phyloP scores from a whole-genome alignment of 2,329 filamentous ascomycete species.

The Fusarium azukiicola region DNA sequence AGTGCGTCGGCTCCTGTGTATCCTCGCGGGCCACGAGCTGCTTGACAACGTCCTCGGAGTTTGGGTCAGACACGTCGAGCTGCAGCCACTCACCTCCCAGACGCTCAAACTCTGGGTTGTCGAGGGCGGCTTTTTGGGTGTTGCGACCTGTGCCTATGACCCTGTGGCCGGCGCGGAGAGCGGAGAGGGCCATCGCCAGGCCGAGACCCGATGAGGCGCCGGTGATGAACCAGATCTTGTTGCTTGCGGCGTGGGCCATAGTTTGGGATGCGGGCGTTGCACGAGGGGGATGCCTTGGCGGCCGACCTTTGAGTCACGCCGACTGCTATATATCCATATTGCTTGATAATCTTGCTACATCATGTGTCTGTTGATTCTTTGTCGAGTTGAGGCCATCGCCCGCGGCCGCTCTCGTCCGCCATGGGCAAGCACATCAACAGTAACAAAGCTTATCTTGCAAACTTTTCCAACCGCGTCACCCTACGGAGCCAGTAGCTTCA shows the following conservation, averaged over 20 bases:
- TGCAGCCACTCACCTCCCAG: conserved; percentile 23
- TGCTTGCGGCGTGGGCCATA: background rate
- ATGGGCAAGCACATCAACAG: background rate
- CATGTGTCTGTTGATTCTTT: background rate
- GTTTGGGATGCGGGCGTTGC: background rate
- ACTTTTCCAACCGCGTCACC: background rate
- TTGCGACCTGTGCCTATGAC: conserved; percentile 31
- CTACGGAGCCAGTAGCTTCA: background rate
- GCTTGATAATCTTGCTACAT: background rate
- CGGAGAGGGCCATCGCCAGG: conserved; percentile 32
- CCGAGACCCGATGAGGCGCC: conserved; percentile 28
- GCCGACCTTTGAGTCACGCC: background rate
- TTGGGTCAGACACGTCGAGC: background rate
- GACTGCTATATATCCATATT: background rate
- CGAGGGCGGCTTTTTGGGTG: conserved; percentile 2
- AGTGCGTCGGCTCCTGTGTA: background rate
- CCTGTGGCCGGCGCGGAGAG: conserved; percentile 26
- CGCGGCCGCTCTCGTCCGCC: background rate
- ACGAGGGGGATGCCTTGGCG: background rate
- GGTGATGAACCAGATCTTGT: conserved; percentile 25
- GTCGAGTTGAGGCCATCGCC: background rate
- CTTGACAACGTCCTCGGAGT: background rate
- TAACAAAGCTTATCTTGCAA: background rate
- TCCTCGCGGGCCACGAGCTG: background rate
- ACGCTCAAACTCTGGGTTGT: conserved; percentile 9